phyloP scores from a whole-genome alignment of 495 filamentous ascomycete species.

The Recurvomyces mirabilis region DNA sequence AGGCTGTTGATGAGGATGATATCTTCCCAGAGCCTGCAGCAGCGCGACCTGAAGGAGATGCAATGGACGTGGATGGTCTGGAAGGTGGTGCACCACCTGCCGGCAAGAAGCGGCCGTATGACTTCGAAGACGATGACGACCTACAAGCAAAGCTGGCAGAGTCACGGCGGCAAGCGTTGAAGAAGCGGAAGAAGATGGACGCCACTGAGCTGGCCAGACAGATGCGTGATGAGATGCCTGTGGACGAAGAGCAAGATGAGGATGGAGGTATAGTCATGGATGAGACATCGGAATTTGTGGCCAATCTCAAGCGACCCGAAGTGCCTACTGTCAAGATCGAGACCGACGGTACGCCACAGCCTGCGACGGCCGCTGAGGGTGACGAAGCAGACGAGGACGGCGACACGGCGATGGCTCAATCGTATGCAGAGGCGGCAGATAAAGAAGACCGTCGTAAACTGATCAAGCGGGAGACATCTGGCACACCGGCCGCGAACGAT shows the following conservation, averaged over 20 bases:
- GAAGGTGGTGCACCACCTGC: conserved; percentile 32
- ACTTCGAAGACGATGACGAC: conserved; percentile 87
- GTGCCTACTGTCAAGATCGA: conserved; percentile 39
- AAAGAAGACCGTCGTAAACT: conserved; percentile 41
- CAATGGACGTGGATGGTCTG: conserved; percentile 64
- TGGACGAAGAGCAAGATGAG: conserved; percentile 42
- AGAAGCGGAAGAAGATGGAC: conserved; percentile 73
- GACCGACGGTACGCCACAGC: conserved; percentile 27
- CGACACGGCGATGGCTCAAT: conserved; percentile 50
- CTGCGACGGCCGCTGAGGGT: conserved; percentile 32
- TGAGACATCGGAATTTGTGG: conserved; percentile 89
- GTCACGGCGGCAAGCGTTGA: conserved; percentile 70
- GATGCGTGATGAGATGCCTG: conserved; percentile 60
- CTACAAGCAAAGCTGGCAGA: conserved; percentile 73
- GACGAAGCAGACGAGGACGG: conserved; percentile 47
- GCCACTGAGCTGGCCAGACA: conserved; percentile 80
- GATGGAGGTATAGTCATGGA: conserved; percentile 76
- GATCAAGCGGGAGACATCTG: conserved; percentile 40
- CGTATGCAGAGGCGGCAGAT: conserved; percentile 47
- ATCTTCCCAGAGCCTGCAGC: conserved; percentile 41
- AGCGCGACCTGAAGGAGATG: conserved; percentile 31
- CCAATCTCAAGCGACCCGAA: conserved; percentile 60
- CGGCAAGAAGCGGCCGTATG: conserved; percentile 49
- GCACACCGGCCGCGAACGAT: conserved; percentile 33
- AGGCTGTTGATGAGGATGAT: conserved; percentile 60